Conservation (phyloP, 2,329 filamentous ascomycete genomes). For the Venturia oleaginea region DNA sequence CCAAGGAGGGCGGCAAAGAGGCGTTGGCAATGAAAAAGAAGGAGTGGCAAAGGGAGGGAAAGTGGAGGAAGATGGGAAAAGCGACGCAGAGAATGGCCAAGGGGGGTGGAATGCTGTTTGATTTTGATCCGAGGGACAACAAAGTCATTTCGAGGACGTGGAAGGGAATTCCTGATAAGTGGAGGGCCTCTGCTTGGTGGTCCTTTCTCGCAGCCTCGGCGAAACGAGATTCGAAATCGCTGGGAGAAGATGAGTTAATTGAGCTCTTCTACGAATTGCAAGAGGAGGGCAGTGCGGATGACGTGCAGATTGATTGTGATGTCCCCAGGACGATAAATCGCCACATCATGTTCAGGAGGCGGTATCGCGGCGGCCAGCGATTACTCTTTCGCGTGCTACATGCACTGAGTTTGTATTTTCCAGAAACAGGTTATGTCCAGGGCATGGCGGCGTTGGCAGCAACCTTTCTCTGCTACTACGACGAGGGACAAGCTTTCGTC, state of each 20-base stretch:
- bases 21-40: constrained; percentile 45
- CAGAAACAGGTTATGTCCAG: constrained; percentile 89
- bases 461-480: constrained; percentile 90
- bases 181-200: constrained; percentile 90
- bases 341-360: constrained; percentile 92
- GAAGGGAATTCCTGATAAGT: constrained; percentile 96
- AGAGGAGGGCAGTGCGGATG: constrained; percentile 68
- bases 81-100: constrained; percentile 24
- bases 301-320: constrained; percentile 94
- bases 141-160: constrained; percentile 83
- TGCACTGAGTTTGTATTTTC: constrained; percentile 82
- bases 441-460: constrained; percentile 93
- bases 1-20: constrained; percentile 38
- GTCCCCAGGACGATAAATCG: constrained; percentile 89
- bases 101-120: constrained; percentile 54
- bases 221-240: constrained; percentile 50
- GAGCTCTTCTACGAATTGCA: constrained; percentile 64
- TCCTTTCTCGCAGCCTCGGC: constrained; percentile 79
- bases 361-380: constrained; percentile 87
- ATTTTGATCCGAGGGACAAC: constrained; percentile 72
- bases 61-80: constrained; percentile 59
- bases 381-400: constrained; percentile 89
- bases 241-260: constrained; percentile 63
- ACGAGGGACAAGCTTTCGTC: constrained; percentile 87
- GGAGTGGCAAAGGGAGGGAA: constrained; percentile 54